Evolutionary conservation across 345 rosid species (phyloP), one percentile per base, ranked within the genome.

Genomic region (Gossypium stocksii): DNA sequence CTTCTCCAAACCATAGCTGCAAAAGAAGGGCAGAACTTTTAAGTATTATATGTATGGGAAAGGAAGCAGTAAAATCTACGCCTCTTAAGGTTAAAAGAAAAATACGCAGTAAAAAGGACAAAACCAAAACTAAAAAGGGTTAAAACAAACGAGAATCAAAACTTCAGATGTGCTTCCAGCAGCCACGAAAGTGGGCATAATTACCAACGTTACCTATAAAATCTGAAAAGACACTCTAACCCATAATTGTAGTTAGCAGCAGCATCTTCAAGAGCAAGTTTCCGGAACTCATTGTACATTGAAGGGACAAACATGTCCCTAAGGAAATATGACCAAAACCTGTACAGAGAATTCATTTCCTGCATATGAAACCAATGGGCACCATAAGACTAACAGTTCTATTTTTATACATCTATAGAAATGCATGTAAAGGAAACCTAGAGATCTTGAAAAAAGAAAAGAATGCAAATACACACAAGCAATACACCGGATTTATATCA

Each of bases 321-420:
- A 59, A 94, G 95, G 82, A 94, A 92, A 83, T 87, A 94, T 17
- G 97, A 87, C 98, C 98, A 92, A 81, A 92, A 92, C 72, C 97
- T 85, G 80, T 91, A 94, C 65, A 92, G 80, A 10, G 91, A 89
- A 77, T 94, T 92, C 98, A 92, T 94, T 86, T 92, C 98, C 98
- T 94, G 93, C 85, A 87, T 11, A 34, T 23, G 71, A 77, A 71
- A 75, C 51, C 59, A 62, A 34, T 4, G 41, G 41, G 41, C 41
- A 34, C 41, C 41, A 34, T 34, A 4, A 34, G 7, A 34, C 41
- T 34, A 34, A 34, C 41, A 34, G 41, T 34, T 34, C 1, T 34
- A 34, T 34, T 34, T 34, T 34, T 34, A 34, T 34, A 34, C 41
- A 34, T 34, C 41, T 34, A 34, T 7, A 34, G 41, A 34, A 34